Conservation (phyloP, 2,329 filamentous ascomycete species). For the Ceratocystis smalleyi region DNA sequence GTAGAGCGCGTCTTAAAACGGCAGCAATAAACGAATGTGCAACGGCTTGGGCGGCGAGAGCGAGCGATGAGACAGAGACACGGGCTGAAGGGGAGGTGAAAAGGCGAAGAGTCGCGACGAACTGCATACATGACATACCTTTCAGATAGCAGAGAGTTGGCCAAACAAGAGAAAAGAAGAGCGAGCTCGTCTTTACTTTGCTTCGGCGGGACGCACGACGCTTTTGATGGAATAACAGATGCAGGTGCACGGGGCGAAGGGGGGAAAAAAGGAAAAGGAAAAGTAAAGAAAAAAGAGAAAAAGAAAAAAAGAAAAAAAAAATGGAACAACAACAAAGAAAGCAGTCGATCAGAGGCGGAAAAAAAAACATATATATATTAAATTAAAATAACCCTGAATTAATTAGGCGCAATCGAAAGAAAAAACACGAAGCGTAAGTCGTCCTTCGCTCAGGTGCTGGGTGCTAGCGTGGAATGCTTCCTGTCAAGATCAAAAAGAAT, state of each 20-base stretch:
- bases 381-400: background rate
- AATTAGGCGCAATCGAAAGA: background rate
- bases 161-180: background rate
- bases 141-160: conserved; percentile 1
- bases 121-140: background rate
- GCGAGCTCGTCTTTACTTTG: background rate
- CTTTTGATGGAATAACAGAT: conserved; percentile 8
- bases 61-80: background rate
- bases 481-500: background rate
- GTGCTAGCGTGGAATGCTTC: background rate
- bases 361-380: background rate
- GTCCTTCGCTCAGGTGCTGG: background rate
- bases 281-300: conserved; percentile 15
- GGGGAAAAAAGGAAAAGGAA: background rate
- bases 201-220: conserved; percentile 15
- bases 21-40: background rate
- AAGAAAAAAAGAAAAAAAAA: conserved; percentile 21
- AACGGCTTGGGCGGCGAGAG: background rate
- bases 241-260: background rate
- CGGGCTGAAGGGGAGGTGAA: background rate
- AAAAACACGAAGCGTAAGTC: background rate
- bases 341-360: background rate
- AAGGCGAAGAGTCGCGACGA: background rate
- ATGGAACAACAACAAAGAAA: conserved; percentile 7
- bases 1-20: background rate